Base-by-base conservation (phyloP, 495 filamentous ascomycete species). In the Aspergillus saccharolyticus region DNA sequence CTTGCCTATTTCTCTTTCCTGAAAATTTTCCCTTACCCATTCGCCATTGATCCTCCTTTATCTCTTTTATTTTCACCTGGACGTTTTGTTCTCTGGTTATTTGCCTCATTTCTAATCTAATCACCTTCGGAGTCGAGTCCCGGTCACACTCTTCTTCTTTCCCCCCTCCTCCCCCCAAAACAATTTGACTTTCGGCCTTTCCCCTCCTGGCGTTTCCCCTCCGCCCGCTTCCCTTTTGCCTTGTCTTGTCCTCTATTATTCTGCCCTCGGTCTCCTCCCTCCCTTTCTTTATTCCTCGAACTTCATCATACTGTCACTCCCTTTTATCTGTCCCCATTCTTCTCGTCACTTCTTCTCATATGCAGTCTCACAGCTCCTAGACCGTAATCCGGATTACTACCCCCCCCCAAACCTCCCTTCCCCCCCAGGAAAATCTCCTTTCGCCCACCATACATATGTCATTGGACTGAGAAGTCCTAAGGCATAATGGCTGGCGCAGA, bases 401-500 rank as follows among this genome's bases (percentile, higher is more conserved):
- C 5, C 12, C 33, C 33, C 33, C 33, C 7, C 7, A 12, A 12
- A 30, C n/a, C n/a, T n/a, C n/a, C n/a, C n/a, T n/a, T n/a, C n/a
- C 25, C 25, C 25, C 25, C 25, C 25, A 33, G 18, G 43, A 28
- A 54, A 53, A 59, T n/a, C 4, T 44, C 55, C 54, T 43, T 53
- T 18, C 54, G 39, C 51, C 57, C 14, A 44, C 25, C 17, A 52
- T 58, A 59, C 60, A 59, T 68, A 62, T 62, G 64, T 69, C 60
- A 60, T 50, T 56, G 62, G 58, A 67, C 64, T 65, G 52, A 75
- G 58, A 45, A 33, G 47, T 46, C 52, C 42, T 57, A 74, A 70
- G 73, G 70, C 74, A 77, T 63, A 66, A 85, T 85, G 83, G 76
- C 73, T 71, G 67, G 68, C 69, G 79, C 80, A 71, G 80, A 87